A percentile compares a stretch with the other conserved stretches of the same genome.
Evolutionary conservation across 345 rosid genomes (phyloP).

Genomic region (Melaleuca quinquenervia): DNA sequence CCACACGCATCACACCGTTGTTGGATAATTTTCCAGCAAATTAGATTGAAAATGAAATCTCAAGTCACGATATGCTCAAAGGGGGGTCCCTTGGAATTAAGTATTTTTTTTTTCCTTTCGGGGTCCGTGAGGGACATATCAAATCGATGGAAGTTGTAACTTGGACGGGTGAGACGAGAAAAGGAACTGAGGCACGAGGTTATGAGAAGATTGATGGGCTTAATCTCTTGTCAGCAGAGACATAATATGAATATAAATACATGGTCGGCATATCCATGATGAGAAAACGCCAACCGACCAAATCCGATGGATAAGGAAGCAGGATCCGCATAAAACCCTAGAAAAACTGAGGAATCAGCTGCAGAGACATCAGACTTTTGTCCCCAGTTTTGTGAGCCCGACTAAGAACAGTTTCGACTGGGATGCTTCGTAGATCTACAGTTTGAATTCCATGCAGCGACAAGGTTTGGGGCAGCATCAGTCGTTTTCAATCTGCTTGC

Average conservation of each 20-base stretch:
- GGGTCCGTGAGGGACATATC: not conserved
- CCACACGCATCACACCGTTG: not conserved
- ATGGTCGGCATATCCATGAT: not conserved
- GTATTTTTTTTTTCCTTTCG: not conserved
- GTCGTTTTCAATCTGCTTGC: not conserved
- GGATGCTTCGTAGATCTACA: not conserved
- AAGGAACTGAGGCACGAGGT: not conserved
- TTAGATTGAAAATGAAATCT: not conserved
- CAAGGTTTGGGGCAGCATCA: not conserved
- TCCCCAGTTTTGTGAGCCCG: not conserved
- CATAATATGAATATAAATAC: not conserved
- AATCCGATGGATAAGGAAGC: not conserved
- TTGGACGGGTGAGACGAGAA: not conserved
- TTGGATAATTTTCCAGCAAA: not conserved
- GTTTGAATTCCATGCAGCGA: not conserved
- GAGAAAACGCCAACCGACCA: conserved; percentile 7
- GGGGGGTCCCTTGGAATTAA: not conserved
- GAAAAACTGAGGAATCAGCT: not conserved
- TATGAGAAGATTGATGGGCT: not conserved
- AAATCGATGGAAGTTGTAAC: not conserved
- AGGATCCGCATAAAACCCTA: not conserved
- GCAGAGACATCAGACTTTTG: not conserved
- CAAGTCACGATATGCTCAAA: not conserved
- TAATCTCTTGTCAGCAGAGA: not conserved
- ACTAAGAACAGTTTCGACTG: not conserved